A percentile compares a stretch with the other conserved stretches of the same genome.
These are phyloP conservation scores for Posidonia oceanica DNA, from an alignment of 116 monocot species.

Conservation along the genomic window DNA sequence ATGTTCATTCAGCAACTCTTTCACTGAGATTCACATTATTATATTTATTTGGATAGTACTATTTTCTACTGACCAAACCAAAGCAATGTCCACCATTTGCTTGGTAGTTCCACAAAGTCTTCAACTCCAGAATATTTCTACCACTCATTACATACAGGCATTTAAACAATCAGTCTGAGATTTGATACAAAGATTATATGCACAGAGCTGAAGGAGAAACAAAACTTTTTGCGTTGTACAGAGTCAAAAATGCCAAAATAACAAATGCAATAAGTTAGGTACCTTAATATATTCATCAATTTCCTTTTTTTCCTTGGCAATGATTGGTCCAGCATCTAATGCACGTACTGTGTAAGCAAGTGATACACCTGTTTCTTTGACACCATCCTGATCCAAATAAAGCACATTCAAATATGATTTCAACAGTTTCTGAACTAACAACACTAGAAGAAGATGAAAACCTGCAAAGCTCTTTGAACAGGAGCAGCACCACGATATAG, in stretches of 20 bases:
- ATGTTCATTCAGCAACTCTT: too few relatives aligned
- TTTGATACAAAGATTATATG: too few relatives aligned
- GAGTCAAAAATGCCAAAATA: not conserved
- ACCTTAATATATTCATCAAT: slow-evolving; percentile 79
- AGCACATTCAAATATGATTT: not conserved
- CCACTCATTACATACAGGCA: too few relatives aligned
- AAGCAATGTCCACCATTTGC: too few relatives aligned
- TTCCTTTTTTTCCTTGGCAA: slow-evolving; percentile 56
- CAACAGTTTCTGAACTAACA: not conserved
- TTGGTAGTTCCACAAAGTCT: too few relatives aligned
- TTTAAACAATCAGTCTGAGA: too few relatives aligned
- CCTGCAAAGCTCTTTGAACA: slow-evolving; percentile 97
- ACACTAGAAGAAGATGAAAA: slow-evolving; percentile 7
- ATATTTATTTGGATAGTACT: too few relatives aligned
- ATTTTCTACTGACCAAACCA: too few relatives aligned
- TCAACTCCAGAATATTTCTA: too few relatives aligned
- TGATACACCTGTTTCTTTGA: slow-evolving; percentile 84
- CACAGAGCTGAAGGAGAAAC: not conserved
- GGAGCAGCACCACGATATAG: slow-evolving; percentile 96
- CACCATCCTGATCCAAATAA: slow-evolving; percentile 60
- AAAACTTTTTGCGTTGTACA: not conserved
- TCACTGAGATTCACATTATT: too few relatives aligned
- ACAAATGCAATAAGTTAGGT: not conserved
- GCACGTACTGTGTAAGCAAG: slow-evolving; percentile 83
- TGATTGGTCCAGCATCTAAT: slow-evolving; percentile 89